Evolutionary conservation across 257 asterid species (phyloP).

Genomic region (Eustoma russellianum): DNA sequence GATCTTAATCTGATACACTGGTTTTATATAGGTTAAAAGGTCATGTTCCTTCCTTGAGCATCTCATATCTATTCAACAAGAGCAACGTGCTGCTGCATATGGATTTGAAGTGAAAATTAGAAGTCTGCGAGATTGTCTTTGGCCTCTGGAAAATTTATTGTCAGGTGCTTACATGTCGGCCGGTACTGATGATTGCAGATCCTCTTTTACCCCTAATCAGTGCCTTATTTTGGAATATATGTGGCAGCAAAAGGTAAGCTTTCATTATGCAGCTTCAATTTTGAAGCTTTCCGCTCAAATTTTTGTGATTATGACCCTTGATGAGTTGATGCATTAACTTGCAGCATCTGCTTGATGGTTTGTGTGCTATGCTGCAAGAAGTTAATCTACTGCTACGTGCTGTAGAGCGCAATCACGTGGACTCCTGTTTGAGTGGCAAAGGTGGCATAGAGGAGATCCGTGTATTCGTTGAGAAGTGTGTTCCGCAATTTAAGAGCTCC

Average conservation of each 20-base stretch:
- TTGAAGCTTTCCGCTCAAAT: neutral
- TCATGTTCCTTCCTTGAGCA: constrained; percentile 68
- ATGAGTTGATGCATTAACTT: constrained; percentile 11
- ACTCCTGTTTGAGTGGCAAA: constrained; percentile 48
- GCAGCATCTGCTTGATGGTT: constrained; percentile 78
- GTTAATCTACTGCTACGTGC: constrained; percentile 50
- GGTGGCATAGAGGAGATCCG: constrained; percentile 36
- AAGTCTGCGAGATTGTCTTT: constrained; percentile 37
- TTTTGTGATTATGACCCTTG: neutral
- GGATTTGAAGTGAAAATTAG: constrained; percentile 45
- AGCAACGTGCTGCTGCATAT: constrained; percentile 71
- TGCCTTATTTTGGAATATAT: constrained; percentile 47
- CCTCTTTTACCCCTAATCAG: constrained; percentile 37
- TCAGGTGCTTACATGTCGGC: constrained; percentile 24
- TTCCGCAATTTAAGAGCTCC: constrained; percentile 50
- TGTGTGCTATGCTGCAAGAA: constrained; percentile 51
- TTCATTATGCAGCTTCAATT: neutral
- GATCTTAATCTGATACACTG: neutral
- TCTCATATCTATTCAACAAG: constrained; percentile 83
- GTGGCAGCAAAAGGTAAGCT: constrained; percentile 86
- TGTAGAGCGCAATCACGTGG: constrained; percentile 48
- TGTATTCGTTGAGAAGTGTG: constrained; percentile 32
- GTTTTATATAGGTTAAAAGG: constrained; percentile 43
- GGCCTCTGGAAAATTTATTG: constrained; percentile 60
- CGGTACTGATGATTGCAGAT: constrained; percentile 7